Evolutionary conservation across 2,329 filamentous ascomycete species (phyloP), one percentile per base, ranked within the genome.

Genomic region (Coleophoma eucalyptorum): DNA sequence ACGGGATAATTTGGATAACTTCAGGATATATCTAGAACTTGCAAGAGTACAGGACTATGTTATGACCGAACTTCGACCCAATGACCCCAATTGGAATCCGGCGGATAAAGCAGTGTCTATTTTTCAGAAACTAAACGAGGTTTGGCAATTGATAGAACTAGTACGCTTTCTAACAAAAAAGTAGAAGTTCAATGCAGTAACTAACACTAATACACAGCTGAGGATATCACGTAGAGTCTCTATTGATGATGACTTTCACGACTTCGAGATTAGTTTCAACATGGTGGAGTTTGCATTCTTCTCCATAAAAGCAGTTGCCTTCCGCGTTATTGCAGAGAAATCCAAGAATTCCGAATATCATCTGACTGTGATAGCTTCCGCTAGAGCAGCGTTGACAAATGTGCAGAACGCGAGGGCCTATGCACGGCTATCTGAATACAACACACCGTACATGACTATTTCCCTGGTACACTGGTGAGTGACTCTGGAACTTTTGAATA

Each of bases 221-320:
- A n/a, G n/a, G n/a, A n/a, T n/a, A n/a, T n/a, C n/a, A n/a, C n/a
- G n/a, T n/a, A n/a, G n/a, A n/a, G n/a, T n/a, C n/a, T n/a, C n/a
- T n/a, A n/a, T n/a, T n/a, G n/a, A n/a, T n/a, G n/a, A n/a, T n/a
- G n/a, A n/a, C n/a, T n/a, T n/a, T n/a, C 48, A 48, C 32, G 44
- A 48, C 19, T 48, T 45, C 6, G 41, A 52, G 31, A 38, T 55
- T 26, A 48, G 50, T 15, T 46, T 50, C 18, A 46, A 31, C 10
- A 50, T 55, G 50, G 47, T 52, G 8, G 44, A 55, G 8, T 50
- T 55, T 20, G 53, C 53, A 32, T 52, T 52, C 34, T 48, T 44
- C 32, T 49, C 52, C 13, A 43, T 54, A 3, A 43, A 54, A 43
- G 44, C 52, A n/a, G 46, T 52, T 10, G 18, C 51, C 7, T 50